Conservation (phyloP, 2,329 filamentous ascomycete genomes). For the Neonectria faginata region DNA sequence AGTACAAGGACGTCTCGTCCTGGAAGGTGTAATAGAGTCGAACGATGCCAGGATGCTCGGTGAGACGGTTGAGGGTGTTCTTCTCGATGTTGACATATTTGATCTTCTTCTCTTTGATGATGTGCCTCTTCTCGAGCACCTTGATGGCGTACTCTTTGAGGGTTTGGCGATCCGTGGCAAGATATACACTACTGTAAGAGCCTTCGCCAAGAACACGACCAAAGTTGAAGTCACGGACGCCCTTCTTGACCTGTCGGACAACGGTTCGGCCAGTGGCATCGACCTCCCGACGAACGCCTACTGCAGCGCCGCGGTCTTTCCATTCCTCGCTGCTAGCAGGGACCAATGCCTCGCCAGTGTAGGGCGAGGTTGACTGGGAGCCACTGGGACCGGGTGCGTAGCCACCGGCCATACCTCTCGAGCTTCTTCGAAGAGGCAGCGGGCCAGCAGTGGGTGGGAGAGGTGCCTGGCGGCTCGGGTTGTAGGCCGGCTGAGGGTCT, state of each 20-base stretch:
- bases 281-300: conserved; percentile 82
- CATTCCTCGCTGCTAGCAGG: conserved; percentile 85
- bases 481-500: conserved; percentile 71
- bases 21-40: conserved; percentile 99
- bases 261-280: conserved; percentile 87
- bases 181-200: conserved; percentile 95
- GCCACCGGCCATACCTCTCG: conserved; percentile 74
- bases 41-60: conserved; percentile 95
- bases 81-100: conserved; percentile 99
- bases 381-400: conserved; percentile 53
- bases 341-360: conserved; percentile 56
- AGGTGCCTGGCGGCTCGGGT: conserved; percentile 66
- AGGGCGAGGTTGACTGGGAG: conserved; percentile 43
- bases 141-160: conserved; percentile 98
- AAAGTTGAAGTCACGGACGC: conserved; percentile 96
- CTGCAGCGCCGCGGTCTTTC: conserved; percentile 94
- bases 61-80: conserved; percentile 94
- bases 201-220: conserved; percentile 92
- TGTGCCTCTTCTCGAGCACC: conserved; percentile 96
- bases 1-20: conserved; percentile 95
- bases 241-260: conserved; percentile 90
- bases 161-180: conserved; percentile 93
- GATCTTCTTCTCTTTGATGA: conserved; percentile 99
- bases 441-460: conserved; percentile 65
- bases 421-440: conserved; percentile 80